A percentile compares a stretch with the other conserved stretches of the same genome.
These are phyloP conservation scores for Tricharina praecox DNA, from an alignment of 495 filamentous ascomycete genomes.

Conservation along the genomic window DNA sequence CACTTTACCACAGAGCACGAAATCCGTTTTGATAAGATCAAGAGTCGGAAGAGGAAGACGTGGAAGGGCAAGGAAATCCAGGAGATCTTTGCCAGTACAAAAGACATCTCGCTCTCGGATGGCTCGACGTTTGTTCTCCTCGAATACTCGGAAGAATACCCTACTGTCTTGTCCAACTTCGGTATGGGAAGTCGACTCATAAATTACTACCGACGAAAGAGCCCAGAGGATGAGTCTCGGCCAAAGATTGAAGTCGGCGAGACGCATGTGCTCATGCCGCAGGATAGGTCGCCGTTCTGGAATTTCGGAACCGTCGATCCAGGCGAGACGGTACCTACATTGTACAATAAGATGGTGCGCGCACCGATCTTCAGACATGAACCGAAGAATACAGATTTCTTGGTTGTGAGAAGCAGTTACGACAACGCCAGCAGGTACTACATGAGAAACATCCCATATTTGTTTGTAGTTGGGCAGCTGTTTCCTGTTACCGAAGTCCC, in stretches of 20 bases:
- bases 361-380: constrained; percentile 84
- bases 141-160: constrained; percentile 91
- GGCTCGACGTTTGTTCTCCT: constrained; percentile 72
- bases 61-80: constrained; percentile 57
- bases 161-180: constrained; percentile 79
- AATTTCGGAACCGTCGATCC: constrained; percentile 86
- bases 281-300: constrained; percentile 88
- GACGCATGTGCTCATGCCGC: constrained; percentile 64
- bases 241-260: constrained; percentile 71
- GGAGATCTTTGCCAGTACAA: constrained; percentile 53
- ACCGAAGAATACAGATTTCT: constrained; percentile 61
- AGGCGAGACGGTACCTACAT: constrained; percentile 69
- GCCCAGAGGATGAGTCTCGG: constrained; percentile 54
- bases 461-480: constrained; percentile 79
- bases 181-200: constrained; percentile 91
- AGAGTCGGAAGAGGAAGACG: constrained; percentile 64
- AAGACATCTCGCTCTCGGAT: constrained; percentile 67
- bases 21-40: constrained; percentile 42
- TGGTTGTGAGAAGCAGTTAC: constrained; percentile 67
- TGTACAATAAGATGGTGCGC: constrained; percentile 90
- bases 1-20: constrained; percentile 40
- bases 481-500: constrained; percentile 85
- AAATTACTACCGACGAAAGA: constrained; percentile 88
- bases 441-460: constrained; percentile 70
- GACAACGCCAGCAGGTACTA: constrained; percentile 54